Percentiles rank a stretch among this genome's conserved stretches.
Evolutionary conservation across 345 rosid species (phyloP).

Genomic region (Geranium brycei): DNA sequence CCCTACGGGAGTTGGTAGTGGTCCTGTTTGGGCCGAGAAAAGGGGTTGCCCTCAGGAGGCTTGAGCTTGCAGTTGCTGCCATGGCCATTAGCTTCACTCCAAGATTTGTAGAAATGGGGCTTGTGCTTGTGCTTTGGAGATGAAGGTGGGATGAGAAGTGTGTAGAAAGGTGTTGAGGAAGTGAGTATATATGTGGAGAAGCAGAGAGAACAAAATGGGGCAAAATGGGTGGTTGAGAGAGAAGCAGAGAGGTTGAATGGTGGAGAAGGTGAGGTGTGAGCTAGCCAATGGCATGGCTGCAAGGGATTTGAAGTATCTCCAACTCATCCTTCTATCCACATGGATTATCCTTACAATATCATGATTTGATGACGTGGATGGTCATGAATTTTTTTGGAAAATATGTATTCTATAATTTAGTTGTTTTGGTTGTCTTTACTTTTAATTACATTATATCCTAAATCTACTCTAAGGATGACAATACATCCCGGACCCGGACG

Average conservation of each 20-base stretch:
- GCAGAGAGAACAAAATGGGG: conserved; percentile 5
- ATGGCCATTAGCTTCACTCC: conserved; percentile 10
- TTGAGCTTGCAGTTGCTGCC: conserved; percentile 48
- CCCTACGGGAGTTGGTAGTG: conserved; percentile 32
- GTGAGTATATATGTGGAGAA: neutral
- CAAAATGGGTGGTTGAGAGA: conserved; percentile 15
- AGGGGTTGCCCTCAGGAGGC: conserved; percentile 37
- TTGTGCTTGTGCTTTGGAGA: no score
- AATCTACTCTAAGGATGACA: no score
- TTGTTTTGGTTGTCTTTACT: no score
- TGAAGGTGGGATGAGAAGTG: no score
- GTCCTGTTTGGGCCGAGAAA: conserved; percentile 62
- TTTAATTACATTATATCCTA: no score
- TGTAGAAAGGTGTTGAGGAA: no score
- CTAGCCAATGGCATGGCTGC: conserved; percentile 46
- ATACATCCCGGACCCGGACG: no score
- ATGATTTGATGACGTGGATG: no score
- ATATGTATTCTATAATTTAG: no score
- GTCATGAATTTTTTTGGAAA: no score
- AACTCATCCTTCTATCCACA: conserved; percentile 57
- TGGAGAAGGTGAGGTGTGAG: conserved; percentile 10
- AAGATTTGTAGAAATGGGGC: neutral
- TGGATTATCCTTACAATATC: neutral
- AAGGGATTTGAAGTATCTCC: conserved; percentile 56
- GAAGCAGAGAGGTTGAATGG: conserved; percentile 4